Evolutionary conservation across 2,329 filamentous ascomycete genomes (phyloP), one percentile per base, ranked within the genome.

Genomic region (Fusarium verrucosum): DNA sequence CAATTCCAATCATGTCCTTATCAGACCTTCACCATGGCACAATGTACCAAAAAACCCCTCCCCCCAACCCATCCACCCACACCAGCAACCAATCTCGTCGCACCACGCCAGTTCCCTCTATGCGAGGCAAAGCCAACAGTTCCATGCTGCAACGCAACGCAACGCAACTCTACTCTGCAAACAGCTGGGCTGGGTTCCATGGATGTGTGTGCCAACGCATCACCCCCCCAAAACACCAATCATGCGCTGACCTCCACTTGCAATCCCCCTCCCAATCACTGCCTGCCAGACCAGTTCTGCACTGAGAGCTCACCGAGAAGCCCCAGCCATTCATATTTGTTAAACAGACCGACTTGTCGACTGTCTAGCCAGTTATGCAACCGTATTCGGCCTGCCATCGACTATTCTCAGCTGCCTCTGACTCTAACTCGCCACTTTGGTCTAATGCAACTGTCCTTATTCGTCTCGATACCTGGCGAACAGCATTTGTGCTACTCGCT

Each of bases 161-260:
- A n/a, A n/a, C n/a, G n/a, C n/a, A n/a, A n/a, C n/a, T n/a, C n/a
- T n/a, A n/a, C 57, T 58, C 57, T 60, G 38, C 55, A 60, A 60
- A 43, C 59, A 54, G 38, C 46, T 47, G 42, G 44, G 50, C 45
- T 65, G n/a, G n/a, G n/a, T n/a, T n/a, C n/a, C n/a, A n/a, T n/a
- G n/a, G n/a, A n/a, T n/a, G 61, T 62, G 40, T 58, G 53, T 70
- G 65, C 68, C 68, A 70, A 66, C 69, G 67, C 69, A 61, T 62
- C 65, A 49, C 60, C 66, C 53, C 37, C 26, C 52, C 50, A 47
- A 63, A 38, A 52, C 58, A 64, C 72, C 72, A 74, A 75, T 75
- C 73, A 75, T 66, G 63, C 69, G 70, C 69, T 43, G 50, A 23
- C 54, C 55, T 63, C 66, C 64, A 61, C 64, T 43, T 59, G 50